Conservation (phyloP, 2,329 filamentous ascomycete species). For the Fusarium piperis region DNA sequence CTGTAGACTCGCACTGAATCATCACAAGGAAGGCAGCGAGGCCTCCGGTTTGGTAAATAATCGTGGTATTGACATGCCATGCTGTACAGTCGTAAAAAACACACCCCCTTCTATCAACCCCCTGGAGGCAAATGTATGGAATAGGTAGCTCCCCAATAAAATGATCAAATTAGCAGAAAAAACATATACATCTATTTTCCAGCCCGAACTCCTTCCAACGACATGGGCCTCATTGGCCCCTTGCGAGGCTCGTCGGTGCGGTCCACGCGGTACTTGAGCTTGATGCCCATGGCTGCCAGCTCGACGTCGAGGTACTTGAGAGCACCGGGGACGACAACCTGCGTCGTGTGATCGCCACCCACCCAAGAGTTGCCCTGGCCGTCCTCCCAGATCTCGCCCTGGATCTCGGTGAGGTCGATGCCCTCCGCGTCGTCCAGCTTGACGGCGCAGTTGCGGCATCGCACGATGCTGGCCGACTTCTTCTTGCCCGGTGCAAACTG, state of each 20-base stretch:
- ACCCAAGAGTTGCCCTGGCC: slow-evolving; percentile 84
- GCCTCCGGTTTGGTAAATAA: slow-evolving; percentile 15
- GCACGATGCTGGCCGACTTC: slow-evolving; percentile 73
- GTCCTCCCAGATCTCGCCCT: slow-evolving; percentile 91
- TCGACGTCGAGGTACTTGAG: slow-evolving; percentile 95
- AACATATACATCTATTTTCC: slow-evolving; percentile 38
- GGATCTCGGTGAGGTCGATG: slow-evolving; percentile 63
- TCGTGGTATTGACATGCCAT: slow-evolving; percentile 34
- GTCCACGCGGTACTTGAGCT: slow-evolving; percentile 81
- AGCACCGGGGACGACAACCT: slow-evolving; percentile 92
- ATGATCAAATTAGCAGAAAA: slow-evolving; percentile 23
- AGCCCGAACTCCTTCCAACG: slow-evolving; percentile 42
- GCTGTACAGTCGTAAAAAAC: slow-evolving; percentile 21
- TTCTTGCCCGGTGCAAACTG: slow-evolving; percentile 69
- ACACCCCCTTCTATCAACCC: slow-evolving; percentile 14
- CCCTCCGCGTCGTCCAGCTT: slow-evolving; percentile 67
- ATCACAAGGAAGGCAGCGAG: neutral
- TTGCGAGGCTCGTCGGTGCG: slow-evolving; percentile 72
- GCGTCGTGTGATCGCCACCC: slow-evolving; percentile 88
- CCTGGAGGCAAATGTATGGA: slow-evolving; percentile 2
- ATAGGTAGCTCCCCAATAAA: slow-evolving; percentile 27
- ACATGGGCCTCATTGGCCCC: slow-evolving; percentile 57
- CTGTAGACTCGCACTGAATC: neutral
- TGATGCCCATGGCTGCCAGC: slow-evolving; percentile 93
- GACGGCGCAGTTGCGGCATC: slow-evolving; percentile 81